Evolutionary conservation across 306 rosid genomes (phyloP), one percentile per base, ranked within the genome.

Genomic region (Rosa lucieae): DNA sequence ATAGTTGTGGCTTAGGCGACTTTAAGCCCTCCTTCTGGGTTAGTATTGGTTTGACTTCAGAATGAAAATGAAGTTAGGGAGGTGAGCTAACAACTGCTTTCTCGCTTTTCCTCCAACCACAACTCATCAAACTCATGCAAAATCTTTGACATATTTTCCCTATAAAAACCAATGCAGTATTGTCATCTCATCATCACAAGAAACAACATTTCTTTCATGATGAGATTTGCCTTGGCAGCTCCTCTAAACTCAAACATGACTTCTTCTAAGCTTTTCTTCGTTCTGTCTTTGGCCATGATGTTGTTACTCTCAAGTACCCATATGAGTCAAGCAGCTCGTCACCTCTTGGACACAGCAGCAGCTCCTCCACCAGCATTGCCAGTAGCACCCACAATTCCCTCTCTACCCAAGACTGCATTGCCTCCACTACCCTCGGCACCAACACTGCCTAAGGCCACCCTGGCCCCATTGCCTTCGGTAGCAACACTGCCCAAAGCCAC

Each of bases 361-460:
- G 59, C 82, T 10, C 71, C 76, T 9, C 46, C 81, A 0, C 69
- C 76, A 26, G 35, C 76, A 55, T 8, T 68, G 56, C 51, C 56
- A 9, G 44, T 56, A 37, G 17, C 26, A 10, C 81, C 81, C 23
- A 53, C 40, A 17, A 55, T 55, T 29, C 59, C 76, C 0, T 15
- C 75, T 42, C 70, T 78, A 1, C 75, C 81, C 1, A 78, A 78
- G 21, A 14, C 47, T 35, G 23, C 76, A 56, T 20, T 78, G 63
- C 82, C 82, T 59, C 56, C 82, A 44, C 6, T 78, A 35, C 81
- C 74, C 42, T 49, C 80, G 21, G 21, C n/a, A 5, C 80, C 80
- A 11, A 52, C 74, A 23, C 62, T 77, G 3, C 74, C 81, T 39
- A 78, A 75, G 23, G 55, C 52, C 49, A 39, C 78, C n/a, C 46